phyloP scores from a whole-genome alignment of 1,139 yeast species.

The Scheffersomyces segobiensis region DNA sequence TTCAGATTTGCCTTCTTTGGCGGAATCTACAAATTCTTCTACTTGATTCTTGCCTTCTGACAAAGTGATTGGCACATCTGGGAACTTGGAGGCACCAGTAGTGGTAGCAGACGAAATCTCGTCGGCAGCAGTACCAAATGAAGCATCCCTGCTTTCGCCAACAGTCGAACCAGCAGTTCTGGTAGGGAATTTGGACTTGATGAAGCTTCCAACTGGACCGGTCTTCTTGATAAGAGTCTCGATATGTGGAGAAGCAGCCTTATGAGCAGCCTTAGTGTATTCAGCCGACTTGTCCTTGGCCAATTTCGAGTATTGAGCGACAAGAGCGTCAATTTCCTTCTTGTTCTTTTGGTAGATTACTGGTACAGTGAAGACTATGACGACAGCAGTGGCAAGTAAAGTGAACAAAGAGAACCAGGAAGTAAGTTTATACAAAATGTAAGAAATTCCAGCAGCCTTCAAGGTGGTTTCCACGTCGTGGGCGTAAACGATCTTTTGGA shows the following conservation, averaged over 20 bases:
- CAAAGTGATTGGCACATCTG: constrained; percentile 40
- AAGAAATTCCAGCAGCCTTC: constrained; percentile 68
- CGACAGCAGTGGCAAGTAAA: constrained; percentile 55
- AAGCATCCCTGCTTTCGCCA: constrained; percentile 42
- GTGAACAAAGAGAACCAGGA: constrained; percentile 76
- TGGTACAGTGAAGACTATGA: constrained; percentile 75
- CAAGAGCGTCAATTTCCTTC: constrained; percentile 75
- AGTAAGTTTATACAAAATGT: constrained; percentile 69
- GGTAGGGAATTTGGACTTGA: constrained; percentile 60
- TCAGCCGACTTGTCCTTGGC: constrained; percentile 60
- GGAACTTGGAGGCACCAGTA: constrained; percentile 47
- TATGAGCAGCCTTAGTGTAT: constrained; percentile 49
- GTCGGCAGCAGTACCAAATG: constrained; percentile 26
- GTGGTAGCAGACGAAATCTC: constrained; percentile 26
- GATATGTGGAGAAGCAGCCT: constrained; percentile 52
- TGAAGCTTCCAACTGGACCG: constrained; percentile 64
- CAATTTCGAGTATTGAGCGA: constrained; percentile 55
- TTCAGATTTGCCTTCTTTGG: constrained; percentile 8
- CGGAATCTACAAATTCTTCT: constrained; percentile 13
- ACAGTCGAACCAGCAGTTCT: constrained; percentile 77
- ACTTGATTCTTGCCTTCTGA: constrained; percentile 13
- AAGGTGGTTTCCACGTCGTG: constrained; percentile 68
- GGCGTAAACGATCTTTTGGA: constrained; percentile 64
- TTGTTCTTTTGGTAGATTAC: constrained; percentile 72
- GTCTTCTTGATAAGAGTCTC: constrained; percentile 52